Conservation (phyloP, 139 green algal species). For the Ulvella scutata region DNA sequence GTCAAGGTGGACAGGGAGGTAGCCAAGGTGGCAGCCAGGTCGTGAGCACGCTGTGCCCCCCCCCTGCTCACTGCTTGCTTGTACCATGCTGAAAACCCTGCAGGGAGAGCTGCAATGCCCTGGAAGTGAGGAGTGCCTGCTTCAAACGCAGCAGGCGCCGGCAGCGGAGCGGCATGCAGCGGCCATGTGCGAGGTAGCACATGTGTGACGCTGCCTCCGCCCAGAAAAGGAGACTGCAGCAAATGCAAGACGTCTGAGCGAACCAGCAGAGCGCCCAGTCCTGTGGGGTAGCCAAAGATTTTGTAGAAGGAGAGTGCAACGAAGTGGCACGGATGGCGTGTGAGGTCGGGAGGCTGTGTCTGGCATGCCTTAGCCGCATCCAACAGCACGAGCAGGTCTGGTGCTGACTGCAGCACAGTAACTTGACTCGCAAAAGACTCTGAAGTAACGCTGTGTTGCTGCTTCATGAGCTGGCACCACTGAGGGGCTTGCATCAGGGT, state of each 20-base stretch:
- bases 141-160: constrained; percentile 47
- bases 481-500: not conserved
- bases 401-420: constrained; percentile 3
- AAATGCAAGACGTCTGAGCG: constrained; percentile 24
- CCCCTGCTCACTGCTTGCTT: not conserved
- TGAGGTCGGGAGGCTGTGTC: constrained; percentile 60
- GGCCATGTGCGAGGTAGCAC: not conserved
- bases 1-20: constrained; percentile 25
- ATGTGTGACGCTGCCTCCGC: constrained; percentile 54
- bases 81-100: constrained; percentile 7
- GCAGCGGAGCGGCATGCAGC: constrained; percentile 5
- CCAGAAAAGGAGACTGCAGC: constrained; percentile 54
- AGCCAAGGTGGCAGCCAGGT: constrained; percentile 20
- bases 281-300: constrained; percentile 55
- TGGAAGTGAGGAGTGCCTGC: constrained; percentile 76
- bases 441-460: no score
- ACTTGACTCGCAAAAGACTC: no score
- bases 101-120: constrained; percentile 26
- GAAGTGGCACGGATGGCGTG: constrained; percentile 46
- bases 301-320: constrained; percentile 89
- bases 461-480: not conserved
- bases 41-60: constrained; percentile 5
- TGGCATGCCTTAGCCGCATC: constrained; percentile 75
- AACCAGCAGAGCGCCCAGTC: constrained; percentile 70
- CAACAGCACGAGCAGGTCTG: constrained; percentile 53